Percentiles rank a stretch among this genome's conserved stretches.
Evolutionary conservation across 495 filamentous ascomycete species (phyloP).

Genomic region (Aspergillus sparsus): DNA sequence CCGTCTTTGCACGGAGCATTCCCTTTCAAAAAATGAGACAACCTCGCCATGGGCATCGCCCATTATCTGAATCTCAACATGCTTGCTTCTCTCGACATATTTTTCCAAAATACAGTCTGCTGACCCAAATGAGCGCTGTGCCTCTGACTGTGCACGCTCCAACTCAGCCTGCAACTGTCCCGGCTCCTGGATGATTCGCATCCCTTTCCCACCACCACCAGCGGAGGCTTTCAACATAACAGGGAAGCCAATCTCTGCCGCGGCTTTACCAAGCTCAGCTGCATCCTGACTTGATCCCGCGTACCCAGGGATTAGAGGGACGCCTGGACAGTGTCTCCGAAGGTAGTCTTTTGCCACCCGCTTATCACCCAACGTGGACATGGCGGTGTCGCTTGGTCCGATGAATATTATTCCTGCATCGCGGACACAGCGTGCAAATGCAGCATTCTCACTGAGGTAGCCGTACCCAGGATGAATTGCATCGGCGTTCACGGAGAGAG

Average conservation of each 20-base stretch:
- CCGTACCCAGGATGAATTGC: constrained; percentile 61
- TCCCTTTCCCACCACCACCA: constrained; percentile 89
- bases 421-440: constrained; percentile 46
- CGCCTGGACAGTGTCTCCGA: constrained; percentile 57
- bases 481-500: constrained; percentile 69
- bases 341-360: constrained; percentile 40
- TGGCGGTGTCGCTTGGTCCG: constrained; percentile 48
- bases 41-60: constrained; percentile 76
- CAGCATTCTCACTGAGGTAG: constrained; percentile 55
- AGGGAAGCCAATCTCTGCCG: constrained; percentile 74
- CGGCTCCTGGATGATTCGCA: constrained; percentile 70
- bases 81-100: constrained; percentile 79
- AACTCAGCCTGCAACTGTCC: constrained; percentile 70
- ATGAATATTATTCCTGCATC: constrained; percentile 49
- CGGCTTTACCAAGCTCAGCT: constrained; percentile 58
- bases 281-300: constrained; percentile 72
- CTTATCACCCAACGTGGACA: constrained; percentile 53
- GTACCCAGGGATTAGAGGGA: constrained; percentile 86
- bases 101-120: constrained; percentile 82
- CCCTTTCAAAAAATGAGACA: constrained; percentile 73
- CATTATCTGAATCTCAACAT: constrained; percentile 90
- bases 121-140: constrained; percentile 76
- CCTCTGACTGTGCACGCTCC: constrained; percentile 74
- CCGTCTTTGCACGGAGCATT: constrained; percentile 77
- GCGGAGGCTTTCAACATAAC: constrained; percentile 91